A percentile compares a stretch with the other conserved stretches of the same genome.
phyloP scores from a whole-genome alignment of 805 yeast species.

The Priceomyces haplophilus region DNA sequence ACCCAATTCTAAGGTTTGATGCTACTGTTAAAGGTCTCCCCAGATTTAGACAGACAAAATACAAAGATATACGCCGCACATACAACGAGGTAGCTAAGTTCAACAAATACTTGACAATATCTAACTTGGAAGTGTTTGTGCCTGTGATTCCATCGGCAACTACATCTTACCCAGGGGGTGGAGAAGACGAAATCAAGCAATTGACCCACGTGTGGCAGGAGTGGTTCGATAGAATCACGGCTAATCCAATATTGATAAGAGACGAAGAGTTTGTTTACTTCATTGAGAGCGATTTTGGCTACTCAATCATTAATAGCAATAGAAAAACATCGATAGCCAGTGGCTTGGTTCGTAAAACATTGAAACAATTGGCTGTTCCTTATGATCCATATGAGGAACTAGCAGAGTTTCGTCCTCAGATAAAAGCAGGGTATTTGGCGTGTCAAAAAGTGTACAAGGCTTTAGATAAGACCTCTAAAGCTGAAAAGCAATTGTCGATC shows the following conservation, averaged over 20 bases:
- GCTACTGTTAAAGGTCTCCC: slow-evolving; percentile 55
- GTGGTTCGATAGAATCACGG: slow-evolving; percentile 77
- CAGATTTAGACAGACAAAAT: slow-evolving; percentile 64
- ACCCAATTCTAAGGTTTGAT: slow-evolving; percentile 77
- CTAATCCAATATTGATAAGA: slow-evolving; percentile 75
- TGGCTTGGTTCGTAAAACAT: slow-evolving; percentile 82
- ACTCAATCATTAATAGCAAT: slow-evolving; percentile 58
- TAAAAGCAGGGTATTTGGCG: slow-evolving; percentile 67
- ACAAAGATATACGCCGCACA: slow-evolving; percentile 76
- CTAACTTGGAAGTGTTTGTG: slow-evolving; percentile 88
- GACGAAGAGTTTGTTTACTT: slow-evolving; percentile 88
- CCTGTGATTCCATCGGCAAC: slow-evolving; percentile 79
- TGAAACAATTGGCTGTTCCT: slow-evolving; percentile 90
- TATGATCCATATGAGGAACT: slow-evolving; percentile 80
- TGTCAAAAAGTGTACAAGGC: slow-evolving; percentile 52
- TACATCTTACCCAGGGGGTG: slow-evolving; percentile 79
- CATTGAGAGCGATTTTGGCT: slow-evolving; percentile 70
- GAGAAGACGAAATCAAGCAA: slow-evolving; percentile 70
- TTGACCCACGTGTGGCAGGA: slow-evolving; percentile 62
- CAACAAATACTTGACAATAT: slow-evolving; percentile 71
- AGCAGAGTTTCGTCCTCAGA: slow-evolving; percentile 81
- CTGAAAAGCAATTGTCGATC: slow-evolving; percentile 49
- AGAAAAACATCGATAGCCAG: slow-evolving; percentile 65
- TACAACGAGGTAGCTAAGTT: slow-evolving; percentile 73
- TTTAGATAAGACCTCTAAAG: slow-evolving; percentile 54